Base-by-base conservation (phyloP, 108 stramenopile species). In the Bacterosira constricta region DNA sequence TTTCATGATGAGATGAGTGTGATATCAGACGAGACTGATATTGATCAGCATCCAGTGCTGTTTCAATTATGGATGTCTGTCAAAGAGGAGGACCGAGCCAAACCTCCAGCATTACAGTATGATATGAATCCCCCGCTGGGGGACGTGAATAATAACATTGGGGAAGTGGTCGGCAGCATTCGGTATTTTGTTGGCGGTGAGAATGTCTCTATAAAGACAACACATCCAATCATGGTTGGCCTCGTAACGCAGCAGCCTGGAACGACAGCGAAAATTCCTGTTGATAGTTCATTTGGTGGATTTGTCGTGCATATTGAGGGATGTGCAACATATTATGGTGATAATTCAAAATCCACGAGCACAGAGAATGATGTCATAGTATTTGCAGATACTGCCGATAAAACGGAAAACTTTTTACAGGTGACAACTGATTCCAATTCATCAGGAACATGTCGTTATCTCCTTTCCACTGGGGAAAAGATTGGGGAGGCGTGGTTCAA, bases 21-120 rank as follows among this genome's bases (percentile, higher is more conserved):
- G 5, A 61, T 77, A 41, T 66, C 59, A 20, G 49, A 77, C 34
- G 57, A 57, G 41, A 13, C 21, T 4, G 75, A 77, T 62, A 49
- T 39, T 9, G 7, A 41, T 38, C 75, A 77, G 52, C 75, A 77
- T 26, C 6, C 46, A 6, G 9, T 6, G 7, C n/a, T 77, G 23
- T 65, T 77, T 62, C 75, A 77, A 27, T 27, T 77, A 13, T 77
- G 75, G 75, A 31, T 77, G 8, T 39, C 67, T 20, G 75, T 77
- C 37, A 36, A 21, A 5, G 59, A 77, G 39, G 67, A 27, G 12
- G 68, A 77, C 25, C 66, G 75, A 3, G 20, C 29, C 36, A 44
- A 62, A 54, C 45, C 75, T 3, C 55, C 75, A 6, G 17, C 31
- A 5, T 21, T 77, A 15, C 67, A 69, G 29, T 49, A 34, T 59